These are phyloP conservation scores for Platismatia glauca DNA, from an alignment of 495 filamentous ascomycete genomes.

Conservation along the genomic window DNA sequence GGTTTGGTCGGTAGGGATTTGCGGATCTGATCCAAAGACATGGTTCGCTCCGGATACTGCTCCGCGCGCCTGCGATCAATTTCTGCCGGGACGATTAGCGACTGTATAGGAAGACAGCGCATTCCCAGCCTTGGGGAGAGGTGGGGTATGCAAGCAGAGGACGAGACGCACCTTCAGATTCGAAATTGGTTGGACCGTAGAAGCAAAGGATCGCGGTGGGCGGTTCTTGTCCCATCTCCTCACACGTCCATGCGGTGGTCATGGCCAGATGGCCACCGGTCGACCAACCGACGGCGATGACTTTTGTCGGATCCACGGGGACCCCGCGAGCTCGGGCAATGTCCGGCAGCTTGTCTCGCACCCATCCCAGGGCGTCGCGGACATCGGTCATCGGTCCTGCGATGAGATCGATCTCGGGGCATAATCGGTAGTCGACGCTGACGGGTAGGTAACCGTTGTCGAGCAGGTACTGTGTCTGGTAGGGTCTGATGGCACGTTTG, in stretches of 20 bases:
- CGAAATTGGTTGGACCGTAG: constrained; percentile 37
- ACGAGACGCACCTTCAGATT: constrained; percentile 20
- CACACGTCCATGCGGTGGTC: constrained; percentile 34
- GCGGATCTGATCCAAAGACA: constrained; percentile 10
- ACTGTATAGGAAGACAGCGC: neutral
- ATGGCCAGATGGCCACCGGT: constrained; percentile 43
- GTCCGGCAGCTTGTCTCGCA: constrained; percentile 31
- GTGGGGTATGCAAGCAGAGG: neutral
- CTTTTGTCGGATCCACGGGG: constrained; percentile 31
- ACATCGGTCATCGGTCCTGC: constrained; percentile 46
- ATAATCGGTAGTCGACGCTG: constrained; percentile 48
- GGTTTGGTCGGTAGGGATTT: constrained; percentile 6
- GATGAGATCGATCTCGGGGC: constrained; percentile 40
- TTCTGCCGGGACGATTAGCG: neutral
- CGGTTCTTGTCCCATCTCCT: constrained; percentile 23
- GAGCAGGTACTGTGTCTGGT: constrained; percentile 35
- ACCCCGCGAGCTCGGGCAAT: constrained; percentile 35
- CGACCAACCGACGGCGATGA: constrained; percentile 49
- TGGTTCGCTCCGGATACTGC: constrained; percentile 3
- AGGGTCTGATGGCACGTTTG: constrained; percentile 35
- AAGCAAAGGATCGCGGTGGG: constrained; percentile 40
- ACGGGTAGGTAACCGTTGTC: constrained; percentile 41
- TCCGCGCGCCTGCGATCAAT: constrained; percentile 7
- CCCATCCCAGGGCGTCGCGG: constrained; percentile 40
- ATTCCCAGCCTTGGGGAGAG: neutral